Evolutionary conservation across 148 eudicot species (phyloP).

Genomic region (Diospyros kaki): DNA sequence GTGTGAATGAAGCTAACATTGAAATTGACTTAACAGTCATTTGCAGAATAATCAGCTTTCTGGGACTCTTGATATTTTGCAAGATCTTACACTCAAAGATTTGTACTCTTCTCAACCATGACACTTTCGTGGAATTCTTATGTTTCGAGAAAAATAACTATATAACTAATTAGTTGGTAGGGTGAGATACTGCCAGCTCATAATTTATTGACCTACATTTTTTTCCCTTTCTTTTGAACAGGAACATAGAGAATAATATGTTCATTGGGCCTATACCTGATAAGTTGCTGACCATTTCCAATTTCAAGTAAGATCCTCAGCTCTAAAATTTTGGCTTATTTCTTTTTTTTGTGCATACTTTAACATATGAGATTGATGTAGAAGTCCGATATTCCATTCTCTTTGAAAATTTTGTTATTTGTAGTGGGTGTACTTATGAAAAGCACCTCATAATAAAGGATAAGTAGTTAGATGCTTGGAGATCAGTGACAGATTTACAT

Average conservation of each 20-base stretch:
- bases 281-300: conserved; percentile 61
- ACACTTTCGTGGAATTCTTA: not conserved
- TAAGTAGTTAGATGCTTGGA: not conserved
- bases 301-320: conserved; percentile 53
- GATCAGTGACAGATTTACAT: too few species aligned
- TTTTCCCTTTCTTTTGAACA: conserved; percentile 24
- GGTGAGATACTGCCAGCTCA: conserved; percentile 1
- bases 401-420: not conserved
- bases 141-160: conserved; percentile 1
- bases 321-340: too few species aligned
- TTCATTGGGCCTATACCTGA: conserved; percentile 81
- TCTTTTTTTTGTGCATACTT: conserved; percentile 1
- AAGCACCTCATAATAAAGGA: not conserved
- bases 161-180: not conserved
- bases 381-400: not conserved
- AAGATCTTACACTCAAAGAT: not conserved
- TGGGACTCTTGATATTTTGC: too few species aligned
- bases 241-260: conserved; percentile 70
- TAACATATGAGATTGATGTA: not conserved
- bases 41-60: too few species aligned
- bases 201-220: not conserved
- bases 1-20: too few species aligned
- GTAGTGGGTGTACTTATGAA: not conserved
- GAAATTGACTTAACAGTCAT: too few species aligned
- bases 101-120: conserved; percentile 53